Percentiles rank a stretch among this genome's conserved stretches.
phyloP scores from a whole-genome alignment of 805 yeast genomes.

The Suhomyces prunicola region DNA sequence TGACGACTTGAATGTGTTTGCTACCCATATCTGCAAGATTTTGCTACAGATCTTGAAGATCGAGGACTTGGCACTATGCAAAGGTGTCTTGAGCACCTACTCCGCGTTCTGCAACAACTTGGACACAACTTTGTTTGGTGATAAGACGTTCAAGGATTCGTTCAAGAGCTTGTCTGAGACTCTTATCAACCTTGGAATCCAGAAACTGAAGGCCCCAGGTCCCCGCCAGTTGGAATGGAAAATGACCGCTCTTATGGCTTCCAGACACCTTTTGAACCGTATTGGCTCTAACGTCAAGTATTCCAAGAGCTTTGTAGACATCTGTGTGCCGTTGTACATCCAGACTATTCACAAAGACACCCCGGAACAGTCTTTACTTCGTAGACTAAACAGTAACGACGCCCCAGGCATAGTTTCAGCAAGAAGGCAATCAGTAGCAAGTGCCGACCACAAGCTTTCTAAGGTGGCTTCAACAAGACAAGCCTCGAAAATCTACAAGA shows the following conservation, averaged over 20 bases:
- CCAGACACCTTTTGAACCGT: conserved; percentile 38
- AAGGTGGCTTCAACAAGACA: conserved; percentile 26
- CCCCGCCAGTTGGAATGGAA: conserved; percentile 47
- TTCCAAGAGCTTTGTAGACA: conserved; percentile 26
- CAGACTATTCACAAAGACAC: conserved; percentile 27
- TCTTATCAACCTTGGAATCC: conserved; percentile 14
- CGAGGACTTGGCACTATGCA: conserved; percentile 61
- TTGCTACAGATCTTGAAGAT: conserved; percentile 49
- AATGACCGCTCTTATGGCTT: conserved; percentile 38
- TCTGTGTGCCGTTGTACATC: conserved; percentile 38
- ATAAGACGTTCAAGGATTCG: conserved; percentile 49
- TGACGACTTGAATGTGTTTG: conserved; percentile 82
- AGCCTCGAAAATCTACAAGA: conserved; percentile 7
- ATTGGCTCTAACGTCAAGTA: conserved; percentile 31
- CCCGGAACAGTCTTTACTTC: conserved; percentile 16
- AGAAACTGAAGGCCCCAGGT: conserved; percentile 9
- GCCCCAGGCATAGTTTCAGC: background rate
- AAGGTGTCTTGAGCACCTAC: conserved; percentile 48
- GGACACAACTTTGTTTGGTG: conserved; percentile 67
- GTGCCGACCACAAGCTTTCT: conserved; percentile 19
- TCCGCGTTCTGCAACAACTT: conserved; percentile 44
- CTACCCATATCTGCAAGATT: conserved; percentile 62
- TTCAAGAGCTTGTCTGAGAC: conserved; percentile 33
- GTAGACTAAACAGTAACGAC: conserved; percentile 20
- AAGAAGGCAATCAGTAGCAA: background rate